phyloP scores from a whole-genome alignment of 108 stramenopile genomes.

The Cylindrotheca closterium region DNA sequence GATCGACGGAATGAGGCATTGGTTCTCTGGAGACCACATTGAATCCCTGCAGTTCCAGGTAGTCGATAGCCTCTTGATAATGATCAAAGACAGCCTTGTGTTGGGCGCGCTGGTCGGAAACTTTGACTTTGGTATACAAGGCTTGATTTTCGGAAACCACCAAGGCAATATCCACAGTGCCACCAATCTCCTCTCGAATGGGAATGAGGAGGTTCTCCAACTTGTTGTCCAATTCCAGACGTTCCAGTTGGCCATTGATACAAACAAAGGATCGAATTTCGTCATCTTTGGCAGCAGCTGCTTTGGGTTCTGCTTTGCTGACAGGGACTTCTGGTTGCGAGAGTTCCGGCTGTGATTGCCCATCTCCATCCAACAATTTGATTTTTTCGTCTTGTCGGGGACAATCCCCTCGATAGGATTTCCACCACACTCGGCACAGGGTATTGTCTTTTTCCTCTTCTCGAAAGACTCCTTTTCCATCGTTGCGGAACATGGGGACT shows the following conservation, averaged over 20 bases:
- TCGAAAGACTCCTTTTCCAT: neutral
- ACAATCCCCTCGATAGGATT: neutral
- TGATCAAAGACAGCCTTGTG: neutral
- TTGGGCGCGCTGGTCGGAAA: slow-evolving; percentile 2
- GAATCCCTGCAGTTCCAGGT: neutral
- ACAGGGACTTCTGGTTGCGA: neutral
- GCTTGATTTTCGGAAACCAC: slow-evolving; percentile 2
- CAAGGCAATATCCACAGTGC: slow-evolving; percentile 4
- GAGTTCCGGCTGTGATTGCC: neutral
- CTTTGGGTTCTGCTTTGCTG: neutral
- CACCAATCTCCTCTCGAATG: slow-evolving; percentile 1
- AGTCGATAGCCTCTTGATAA: neutral
- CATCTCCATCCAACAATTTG: neutral
- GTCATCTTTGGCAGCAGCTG: neutral
- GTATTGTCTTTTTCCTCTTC: neutral
- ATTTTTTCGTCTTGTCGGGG: neutral
- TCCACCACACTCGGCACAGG: neutral
- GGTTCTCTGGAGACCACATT: neutral
- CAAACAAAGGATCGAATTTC: slow-evolving; percentile 8
- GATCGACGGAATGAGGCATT: neutral
- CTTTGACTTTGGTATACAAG: neutral
- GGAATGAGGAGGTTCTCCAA: slow-evolving; percentile 2
- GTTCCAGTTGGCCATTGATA: slow-evolving; percentile 7
- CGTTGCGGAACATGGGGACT: neutral
- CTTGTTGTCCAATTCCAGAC: slow-evolving; percentile 11